phyloP scores from a whole-genome alignment of 2,329 filamentous ascomycete genomes.

The Penicillium sp. region DNA sequence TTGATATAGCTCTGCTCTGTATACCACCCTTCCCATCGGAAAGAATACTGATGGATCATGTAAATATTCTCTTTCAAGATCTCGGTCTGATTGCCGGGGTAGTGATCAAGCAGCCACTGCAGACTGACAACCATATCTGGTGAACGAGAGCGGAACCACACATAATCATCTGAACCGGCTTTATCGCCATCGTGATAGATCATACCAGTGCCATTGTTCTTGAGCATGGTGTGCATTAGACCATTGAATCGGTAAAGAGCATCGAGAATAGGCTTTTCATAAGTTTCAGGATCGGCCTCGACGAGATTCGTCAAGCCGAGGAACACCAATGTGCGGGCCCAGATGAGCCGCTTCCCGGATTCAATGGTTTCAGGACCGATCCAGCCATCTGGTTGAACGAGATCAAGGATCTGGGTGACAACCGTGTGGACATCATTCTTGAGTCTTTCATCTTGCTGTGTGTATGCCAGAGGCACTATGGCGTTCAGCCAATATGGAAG shows the following conservation, averaged over 20 bases:
- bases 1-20: conserved; percentile 40
- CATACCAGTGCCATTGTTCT: conserved; percentile 55
- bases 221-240: conserved; percentile 58
- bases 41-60: conserved; percentile 42
- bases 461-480: conserved; percentile 59
- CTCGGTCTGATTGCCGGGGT: conserved; percentile 40
- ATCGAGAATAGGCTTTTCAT: conserved; percentile 49
- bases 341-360: conserved; percentile 50
- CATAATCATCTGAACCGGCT: conserved; percentile 37
- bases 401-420: conserved; percentile 51
- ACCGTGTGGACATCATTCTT: conserved; percentile 52
- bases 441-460: conserved; percentile 51
- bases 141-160: conserved; percentile 43
- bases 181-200: conserved; percentile 47
- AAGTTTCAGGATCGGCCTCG: conserved; percentile 49
- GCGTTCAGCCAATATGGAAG: conserved; percentile 63
- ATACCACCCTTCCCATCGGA: conserved; percentile 47
- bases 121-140: conserved; percentile 50
- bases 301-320: conserved; percentile 52
- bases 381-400: conserved; percentile 59
- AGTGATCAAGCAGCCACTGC: conserved; percentile 52
- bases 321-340: conserved; percentile 56
- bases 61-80: conserved; percentile 48
- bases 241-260: conserved; percentile 54
- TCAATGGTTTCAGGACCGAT: conserved; percentile 54